A percentile compares a stretch with the other conserved stretches of the same genome.
Conservation (phyloP, 2,329 filamentous ascomycete genomes). For the Arthrobotrys pseudoclavata region DNA sequence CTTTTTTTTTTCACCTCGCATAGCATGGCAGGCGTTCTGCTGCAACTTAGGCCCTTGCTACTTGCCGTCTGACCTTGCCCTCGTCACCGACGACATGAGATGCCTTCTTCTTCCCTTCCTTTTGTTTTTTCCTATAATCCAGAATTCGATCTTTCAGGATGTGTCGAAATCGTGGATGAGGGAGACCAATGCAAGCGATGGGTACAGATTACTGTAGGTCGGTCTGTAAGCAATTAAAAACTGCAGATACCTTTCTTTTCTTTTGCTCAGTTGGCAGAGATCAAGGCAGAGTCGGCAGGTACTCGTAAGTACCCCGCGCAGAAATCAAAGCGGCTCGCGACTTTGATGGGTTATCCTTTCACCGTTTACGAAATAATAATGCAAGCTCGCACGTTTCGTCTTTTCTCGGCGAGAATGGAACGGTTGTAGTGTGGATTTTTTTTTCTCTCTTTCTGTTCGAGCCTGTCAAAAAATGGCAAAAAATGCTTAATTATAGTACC, state of each 20-base stretch:
- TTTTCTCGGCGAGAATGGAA: conserved; percentile 55
- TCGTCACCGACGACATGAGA: conserved; percentile 47
- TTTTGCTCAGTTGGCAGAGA: conserved; percentile 16
- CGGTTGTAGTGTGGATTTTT: conserved; percentile 24
- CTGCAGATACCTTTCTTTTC: conserved; percentile 33
- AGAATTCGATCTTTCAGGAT: conserved; percentile 16
- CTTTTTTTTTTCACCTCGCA: conserved; percentile 58
- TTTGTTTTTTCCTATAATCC: conserved; percentile 6
- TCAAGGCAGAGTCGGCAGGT: conserved; percentile 7
- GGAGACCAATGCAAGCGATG: conserved; percentile 44
- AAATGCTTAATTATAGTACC: conserved; percentile 20
- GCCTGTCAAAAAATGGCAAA: conserved; percentile 13
- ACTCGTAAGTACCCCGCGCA: conserved; percentile 9
- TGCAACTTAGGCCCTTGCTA: conserved; percentile 53
- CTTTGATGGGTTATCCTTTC: conserved; percentile 30
- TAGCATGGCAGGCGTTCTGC: conserved; percentile 48
- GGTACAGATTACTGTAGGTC: neutral
- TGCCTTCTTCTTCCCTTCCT: conserved; percentile 6
- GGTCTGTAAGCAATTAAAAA: conserved; percentile 40
- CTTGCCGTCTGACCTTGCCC: conserved; percentile 54
- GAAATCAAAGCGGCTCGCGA: conserved; percentile 35
- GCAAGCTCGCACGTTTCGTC: conserved; percentile 20
- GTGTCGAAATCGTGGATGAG: conserved; percentile 19
- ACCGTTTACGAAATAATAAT: conserved; percentile 51
- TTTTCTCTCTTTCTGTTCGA: neutral